These are phyloP conservation scores for Hibiscus tridactylites DNA, from an alignment of 345 rosid species.

Conservation along the genomic window DNA sequence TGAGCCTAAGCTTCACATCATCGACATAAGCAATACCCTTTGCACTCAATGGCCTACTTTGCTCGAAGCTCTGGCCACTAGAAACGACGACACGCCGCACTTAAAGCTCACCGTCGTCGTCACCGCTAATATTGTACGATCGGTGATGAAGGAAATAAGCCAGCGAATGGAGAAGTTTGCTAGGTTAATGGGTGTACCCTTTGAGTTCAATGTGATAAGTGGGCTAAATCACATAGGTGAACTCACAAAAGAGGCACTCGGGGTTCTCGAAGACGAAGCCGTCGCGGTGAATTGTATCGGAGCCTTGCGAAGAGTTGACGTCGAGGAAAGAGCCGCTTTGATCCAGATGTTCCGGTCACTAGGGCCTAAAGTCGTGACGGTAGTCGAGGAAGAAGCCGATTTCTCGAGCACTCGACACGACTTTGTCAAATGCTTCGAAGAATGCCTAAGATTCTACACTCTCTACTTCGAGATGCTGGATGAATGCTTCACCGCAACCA, in stretches of 20 bases:
- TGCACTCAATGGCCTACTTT: constrained; percentile 90
- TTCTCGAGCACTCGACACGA: constrained; percentile 41
- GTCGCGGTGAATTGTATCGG: constrained; percentile 58
- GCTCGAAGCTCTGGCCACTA: constrained; percentile 59
- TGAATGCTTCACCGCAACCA: constrained; percentile 50
- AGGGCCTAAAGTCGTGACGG: constrained; percentile 40
- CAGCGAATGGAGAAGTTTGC: constrained; percentile 81
- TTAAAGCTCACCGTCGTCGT: constrained; percentile 65
- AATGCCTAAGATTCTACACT: constrained; percentile 56
- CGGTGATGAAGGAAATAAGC: constrained; percentile 59
- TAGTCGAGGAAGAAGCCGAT: constrained; percentile 78
- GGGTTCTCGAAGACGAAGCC: constrained; percentile 51
- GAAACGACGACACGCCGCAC: constrained; percentile 60
- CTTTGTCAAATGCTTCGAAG: constrained; percentile 59
- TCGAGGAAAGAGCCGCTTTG: constrained; percentile 30
- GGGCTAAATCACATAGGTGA: constrained; percentile 33
- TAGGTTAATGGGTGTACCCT: constrained; percentile 75
- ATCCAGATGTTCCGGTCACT: constrained; percentile 40
- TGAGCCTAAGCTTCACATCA: constrained; percentile 53
- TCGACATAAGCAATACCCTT: constrained; percentile 68
- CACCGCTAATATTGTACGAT: constrained; percentile 31
- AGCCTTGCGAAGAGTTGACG: constrained; percentile 35
- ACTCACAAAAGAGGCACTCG: constrained; percentile 39
- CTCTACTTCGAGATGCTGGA: constrained; percentile 66
- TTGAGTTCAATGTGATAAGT: constrained; percentile 46